Conservation (phyloP, 2,329 filamentous ascomycete genomes). For the Penicillium sp. region DNA sequence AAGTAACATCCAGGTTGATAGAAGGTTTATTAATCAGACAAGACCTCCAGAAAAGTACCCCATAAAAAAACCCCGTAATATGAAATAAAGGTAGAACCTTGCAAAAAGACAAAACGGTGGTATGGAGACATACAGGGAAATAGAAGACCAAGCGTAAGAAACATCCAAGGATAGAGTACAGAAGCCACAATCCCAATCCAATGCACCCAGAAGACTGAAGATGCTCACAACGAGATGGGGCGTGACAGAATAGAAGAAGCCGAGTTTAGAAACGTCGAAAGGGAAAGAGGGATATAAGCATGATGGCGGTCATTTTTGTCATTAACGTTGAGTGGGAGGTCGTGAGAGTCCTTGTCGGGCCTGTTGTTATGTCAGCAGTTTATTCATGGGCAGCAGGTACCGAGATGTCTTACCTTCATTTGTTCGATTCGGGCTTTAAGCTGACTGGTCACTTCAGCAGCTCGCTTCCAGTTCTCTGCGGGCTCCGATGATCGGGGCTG, state of each 20-base stretch:
- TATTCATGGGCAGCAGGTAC: background rate
- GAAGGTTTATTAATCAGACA: background rate
- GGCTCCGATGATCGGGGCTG: slow-evolving; percentile 50
- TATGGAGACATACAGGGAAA: slow-evolving; percentile 19
- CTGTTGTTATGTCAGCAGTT: slow-evolving; percentile 20
- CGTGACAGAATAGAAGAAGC: slow-evolving; percentile 10
- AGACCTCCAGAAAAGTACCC: background rate
- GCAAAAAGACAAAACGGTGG: slow-evolving; percentile 8
- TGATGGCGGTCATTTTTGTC: slow-evolving; percentile 28
- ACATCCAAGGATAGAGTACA: slow-evolving; percentile 9
- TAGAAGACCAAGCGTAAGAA: background rate
- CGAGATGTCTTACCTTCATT: slow-evolving; percentile 69
- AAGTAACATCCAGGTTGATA: background rate
- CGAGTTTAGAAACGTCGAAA: slow-evolving; percentile 16
- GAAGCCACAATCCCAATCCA: slow-evolving; percentile 9
- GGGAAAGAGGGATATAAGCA: slow-evolving; percentile 13
- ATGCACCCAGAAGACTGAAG: slow-evolving; percentile 18
- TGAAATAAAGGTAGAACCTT: slow-evolving; percentile 3
- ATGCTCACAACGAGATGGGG: slow-evolving; percentile 13
- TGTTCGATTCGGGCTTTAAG: slow-evolving; percentile 96
- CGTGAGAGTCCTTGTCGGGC: slow-evolving; percentile 47
- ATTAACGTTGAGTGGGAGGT: slow-evolving; percentile 37
- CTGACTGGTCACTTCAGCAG: slow-evolving; percentile 96
- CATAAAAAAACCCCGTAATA: background rate
- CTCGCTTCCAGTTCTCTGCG: slow-evolving; percentile 93